phyloP scores from a whole-genome alignment of 768 basidiomycete genomes.

The Suillus subluteus region DNA sequence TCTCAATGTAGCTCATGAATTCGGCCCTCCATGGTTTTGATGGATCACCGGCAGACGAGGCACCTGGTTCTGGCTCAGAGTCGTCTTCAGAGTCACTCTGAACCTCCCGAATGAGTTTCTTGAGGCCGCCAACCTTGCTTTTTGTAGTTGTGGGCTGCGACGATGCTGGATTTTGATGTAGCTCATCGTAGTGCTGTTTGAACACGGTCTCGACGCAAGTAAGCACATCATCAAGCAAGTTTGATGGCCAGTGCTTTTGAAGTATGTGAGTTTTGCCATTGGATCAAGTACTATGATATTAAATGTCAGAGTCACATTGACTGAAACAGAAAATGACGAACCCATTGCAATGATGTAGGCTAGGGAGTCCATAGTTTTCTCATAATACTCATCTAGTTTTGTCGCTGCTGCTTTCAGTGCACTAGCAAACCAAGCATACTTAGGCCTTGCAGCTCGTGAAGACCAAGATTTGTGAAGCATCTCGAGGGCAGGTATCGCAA shows the following conservation, averaged over 20 bases:
- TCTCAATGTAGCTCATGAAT: not conserved
- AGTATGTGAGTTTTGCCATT: conserved; percentile 23
- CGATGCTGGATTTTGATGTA: not conserved
- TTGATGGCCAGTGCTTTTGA: conserved; percentile 30
- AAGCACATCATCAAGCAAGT: not conserved
- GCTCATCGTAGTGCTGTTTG: not conserved
- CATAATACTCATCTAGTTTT: conserved; percentile 41
- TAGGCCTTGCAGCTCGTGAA: not conserved
- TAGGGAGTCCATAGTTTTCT: conserved; percentile 32
- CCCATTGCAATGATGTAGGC: conserved; percentile 38
- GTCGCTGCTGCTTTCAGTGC: conserved; percentile 31
- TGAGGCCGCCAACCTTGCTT: not conserved
- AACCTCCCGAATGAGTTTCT: not conserved
- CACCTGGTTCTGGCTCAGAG: not conserved
- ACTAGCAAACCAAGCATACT: conserved; percentile 24
- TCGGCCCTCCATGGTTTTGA: not conserved
- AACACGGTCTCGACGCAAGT: not conserved
- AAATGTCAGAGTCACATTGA: conserved; percentile 10
- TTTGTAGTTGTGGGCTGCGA: not conserved
- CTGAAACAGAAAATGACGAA: conserved; percentile 20
- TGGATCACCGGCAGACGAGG: not conserved
- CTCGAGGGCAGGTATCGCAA: conserved; percentile 3
- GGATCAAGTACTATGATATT: conserved; percentile 28
- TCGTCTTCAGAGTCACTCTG: not conserved
- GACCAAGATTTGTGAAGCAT: conserved; percentile 32